A percentile compares a stretch with the other conserved stretches of the same genome.
Conservation (phyloP, 805 yeast genomes). For the Debaryomyces tyrocola region DNA sequence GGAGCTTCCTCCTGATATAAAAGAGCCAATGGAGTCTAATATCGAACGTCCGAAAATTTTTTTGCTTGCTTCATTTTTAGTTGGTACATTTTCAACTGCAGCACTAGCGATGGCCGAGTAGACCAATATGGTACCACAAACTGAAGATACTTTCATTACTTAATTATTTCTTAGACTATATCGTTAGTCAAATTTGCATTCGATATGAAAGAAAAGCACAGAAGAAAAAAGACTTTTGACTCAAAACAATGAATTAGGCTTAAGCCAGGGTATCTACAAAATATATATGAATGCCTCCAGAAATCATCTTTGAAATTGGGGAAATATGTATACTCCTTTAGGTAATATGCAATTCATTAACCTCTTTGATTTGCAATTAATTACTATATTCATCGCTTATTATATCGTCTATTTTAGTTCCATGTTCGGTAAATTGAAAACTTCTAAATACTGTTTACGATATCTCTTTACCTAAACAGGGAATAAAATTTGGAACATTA, state of each 20-base stretch:
- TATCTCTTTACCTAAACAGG: conserved; percentile 2
- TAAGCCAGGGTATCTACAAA: neutral
- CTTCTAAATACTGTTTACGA: conserved; percentile 1
- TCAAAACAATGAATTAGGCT: neutral
- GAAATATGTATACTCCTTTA: conserved; percentile 2
- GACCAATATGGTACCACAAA: conserved; percentile 22
- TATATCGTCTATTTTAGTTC: neutral
- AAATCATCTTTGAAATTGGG: conserved; percentile 1
- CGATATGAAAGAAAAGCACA: conserved; percentile 4
- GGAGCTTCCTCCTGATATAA: neutral
- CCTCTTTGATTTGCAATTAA: neutral
- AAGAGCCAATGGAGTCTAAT: conserved; percentile 1
- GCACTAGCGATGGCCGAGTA: conserved; percentile 22
- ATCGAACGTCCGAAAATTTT: conserved; percentile 9
- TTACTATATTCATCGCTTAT: neutral
- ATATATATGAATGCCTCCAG: neutral
- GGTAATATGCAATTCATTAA: conserved; percentile 1
- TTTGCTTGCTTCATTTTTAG: conserved; percentile 7
- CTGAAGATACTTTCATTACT: conserved; percentile 24
- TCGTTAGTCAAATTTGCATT: conserved; percentile 6
- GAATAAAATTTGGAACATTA: conserved; percentile 1
- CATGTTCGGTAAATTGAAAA: conserved; percentile 6
- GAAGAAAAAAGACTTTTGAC: neutral
- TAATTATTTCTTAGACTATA: neutral
- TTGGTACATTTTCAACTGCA: conserved; percentile 9